Evolutionary conservation across 768 basidiomycete species (phyloP).

Genomic region (Leccinellum rugosiceps): DNA sequence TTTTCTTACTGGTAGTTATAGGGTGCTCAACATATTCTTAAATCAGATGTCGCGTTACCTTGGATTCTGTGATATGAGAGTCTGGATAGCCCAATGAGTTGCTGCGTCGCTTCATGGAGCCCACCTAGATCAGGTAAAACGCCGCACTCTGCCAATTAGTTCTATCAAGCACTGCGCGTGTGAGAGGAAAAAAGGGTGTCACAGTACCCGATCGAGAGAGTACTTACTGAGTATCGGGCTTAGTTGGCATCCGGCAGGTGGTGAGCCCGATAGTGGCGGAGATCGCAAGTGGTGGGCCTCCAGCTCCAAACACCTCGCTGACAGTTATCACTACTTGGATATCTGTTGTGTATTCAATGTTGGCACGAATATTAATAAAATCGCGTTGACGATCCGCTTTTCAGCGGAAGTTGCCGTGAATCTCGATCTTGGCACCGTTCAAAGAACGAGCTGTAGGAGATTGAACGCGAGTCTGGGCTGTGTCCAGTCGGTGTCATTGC

Average conservation of each 20-base stretch:
- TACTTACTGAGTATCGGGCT: not conserved
- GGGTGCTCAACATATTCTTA: too few relatives aligned
- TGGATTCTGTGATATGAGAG: too few relatives aligned
- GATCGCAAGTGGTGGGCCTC: not conserved
- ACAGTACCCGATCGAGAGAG: not conserved
- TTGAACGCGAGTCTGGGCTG: not conserved
- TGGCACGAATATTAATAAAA: too few relatives aligned
- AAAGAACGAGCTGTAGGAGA: not conserved
- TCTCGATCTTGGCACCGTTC: not conserved
- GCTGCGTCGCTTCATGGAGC: not conserved
- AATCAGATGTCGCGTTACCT: too few relatives aligned
- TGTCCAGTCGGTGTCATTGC: too few relatives aligned
- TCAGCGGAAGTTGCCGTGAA: not conserved
- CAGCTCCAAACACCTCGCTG: not conserved
- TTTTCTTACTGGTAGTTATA: not conserved
- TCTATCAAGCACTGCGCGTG: not conserved
- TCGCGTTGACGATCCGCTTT: not conserved
- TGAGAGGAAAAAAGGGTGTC: not conserved
- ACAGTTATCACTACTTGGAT: not conserved
- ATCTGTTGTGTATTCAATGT: not conserved
- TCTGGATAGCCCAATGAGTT: not conserved
- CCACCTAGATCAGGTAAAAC: not conserved
- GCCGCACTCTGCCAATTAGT: not conserved
- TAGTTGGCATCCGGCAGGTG: not conserved
- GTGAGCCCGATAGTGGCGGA: not conserved